phyloP scores from a whole-genome alignment of 345 rosid genomes.

The Citrus mangshanensis region DNA sequence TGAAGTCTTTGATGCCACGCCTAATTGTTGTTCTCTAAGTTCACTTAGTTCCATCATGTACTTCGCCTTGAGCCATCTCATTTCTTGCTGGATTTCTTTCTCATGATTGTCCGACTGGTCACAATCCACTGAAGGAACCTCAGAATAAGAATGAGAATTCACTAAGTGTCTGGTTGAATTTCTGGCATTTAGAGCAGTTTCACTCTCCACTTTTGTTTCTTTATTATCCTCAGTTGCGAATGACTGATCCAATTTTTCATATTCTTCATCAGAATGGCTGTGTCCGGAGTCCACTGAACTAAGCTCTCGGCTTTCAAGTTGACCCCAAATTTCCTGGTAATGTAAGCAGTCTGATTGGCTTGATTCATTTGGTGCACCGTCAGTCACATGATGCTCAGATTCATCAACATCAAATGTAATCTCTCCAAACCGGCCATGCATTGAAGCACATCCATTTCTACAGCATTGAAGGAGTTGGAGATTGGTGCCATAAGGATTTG shows the following conservation, averaged over 20 bases:
- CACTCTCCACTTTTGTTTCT: conserved; percentile 24
- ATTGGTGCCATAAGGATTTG: conserved; percentile 35
- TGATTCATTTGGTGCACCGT: conserved; percentile 21
- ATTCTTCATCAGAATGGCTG: conserved; percentile 59
- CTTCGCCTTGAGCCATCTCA: conserved; percentile 71
- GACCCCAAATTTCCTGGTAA: conserved; percentile 59
- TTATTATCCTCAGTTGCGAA: conserved; percentile 18
- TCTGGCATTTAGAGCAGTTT: conserved; percentile 20
- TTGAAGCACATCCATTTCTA: conserved; percentile 57
- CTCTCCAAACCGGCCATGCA: conserved; percentile 90
- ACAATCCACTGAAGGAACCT: conserved; percentile 16
- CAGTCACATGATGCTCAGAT: conserved; percentile 35
- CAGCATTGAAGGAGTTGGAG: conserved; percentile 45
- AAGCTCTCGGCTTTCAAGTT: conserved; percentile 70
- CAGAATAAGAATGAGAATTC: conserved; percentile 37
- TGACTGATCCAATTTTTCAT: conserved; percentile 32
- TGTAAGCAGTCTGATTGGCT: conserved; percentile 27
- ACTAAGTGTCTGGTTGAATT: conserved; percentile 25
- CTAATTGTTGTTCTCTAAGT: conserved; percentile 49
- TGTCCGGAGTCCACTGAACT: conserved; percentile 55
- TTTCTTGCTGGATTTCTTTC: conserved; percentile 45
- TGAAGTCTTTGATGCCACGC: conserved; percentile 24
- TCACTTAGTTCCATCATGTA: conserved; percentile 53
- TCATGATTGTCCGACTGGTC: conserved; percentile 38
- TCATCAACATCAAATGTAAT: conserved; percentile 53